phyloP scores from a whole-genome alignment of 2,329 filamentous ascomycete genomes.

The Ascocoryne sarcoides region DNA sequence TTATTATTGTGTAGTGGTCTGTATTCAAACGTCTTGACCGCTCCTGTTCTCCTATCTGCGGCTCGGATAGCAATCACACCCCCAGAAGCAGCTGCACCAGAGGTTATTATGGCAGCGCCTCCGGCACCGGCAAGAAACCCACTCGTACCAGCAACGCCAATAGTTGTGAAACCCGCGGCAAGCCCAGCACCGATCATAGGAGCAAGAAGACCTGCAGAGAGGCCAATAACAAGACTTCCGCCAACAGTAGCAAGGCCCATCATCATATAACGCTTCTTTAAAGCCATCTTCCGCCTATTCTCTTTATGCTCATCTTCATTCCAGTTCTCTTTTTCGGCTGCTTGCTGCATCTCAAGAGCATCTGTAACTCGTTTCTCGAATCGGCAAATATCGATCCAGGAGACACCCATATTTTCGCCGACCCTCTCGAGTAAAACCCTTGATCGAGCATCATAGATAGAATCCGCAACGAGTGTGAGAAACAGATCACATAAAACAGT shows the following conservation, averaged over 20 bases:
- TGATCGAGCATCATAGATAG: conserved; percentile 83
- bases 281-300: conserved; percentile 66
- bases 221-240: conserved; percentile 86
- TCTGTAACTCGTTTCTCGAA: conserved; percentile 98
- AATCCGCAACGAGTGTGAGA: conserved; percentile 91
- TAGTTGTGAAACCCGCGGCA: conserved; percentile 89
- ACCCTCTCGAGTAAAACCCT: conserved; percentile 76
- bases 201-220: conserved; percentile 85
- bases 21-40: conserved; percentile 95
- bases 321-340: conserved; percentile 92
- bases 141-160: conserved; percentile 81
- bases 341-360: conserved; percentile 94
- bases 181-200: conserved; percentile 91
- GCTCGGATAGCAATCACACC: conserved; percentile 79
- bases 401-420: conserved; percentile 68
- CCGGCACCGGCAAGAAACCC: conserved; percentile 86
- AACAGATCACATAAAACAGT: conserved; percentile 95
- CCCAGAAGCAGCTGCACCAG: conserved; percentile 76
- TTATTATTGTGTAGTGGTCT: conserved; percentile 97
- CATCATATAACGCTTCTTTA: conserved; percentile 79
- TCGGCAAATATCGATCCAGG: conserved; percentile 87
- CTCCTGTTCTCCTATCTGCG: conserved; percentile 77
- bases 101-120: conserved; percentile 89
- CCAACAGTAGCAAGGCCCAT: conserved; percentile 97
- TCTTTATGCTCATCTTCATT: conserved; percentile 95